Conservation (phyloP, 306 rosid species). For the Psophocarpus tetragonolobus region DNA sequence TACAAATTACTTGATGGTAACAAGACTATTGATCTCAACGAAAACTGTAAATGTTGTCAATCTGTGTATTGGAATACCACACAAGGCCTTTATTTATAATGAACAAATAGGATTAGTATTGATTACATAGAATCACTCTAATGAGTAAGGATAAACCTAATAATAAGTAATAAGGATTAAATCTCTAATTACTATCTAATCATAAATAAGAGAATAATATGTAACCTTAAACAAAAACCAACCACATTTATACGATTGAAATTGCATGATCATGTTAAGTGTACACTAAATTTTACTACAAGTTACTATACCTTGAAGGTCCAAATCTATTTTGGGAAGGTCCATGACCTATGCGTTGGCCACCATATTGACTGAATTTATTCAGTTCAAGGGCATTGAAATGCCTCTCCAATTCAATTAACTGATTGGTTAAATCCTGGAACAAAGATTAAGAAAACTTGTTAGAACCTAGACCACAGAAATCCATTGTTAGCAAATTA, state of each 20-base stretch:
- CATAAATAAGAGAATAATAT: too few relatives aligned
- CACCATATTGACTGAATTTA: slow-evolving; percentile 68
- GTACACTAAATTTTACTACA: slow-evolving; percentile 21
- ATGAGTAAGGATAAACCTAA: too few relatives aligned
- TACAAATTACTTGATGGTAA: neutral
- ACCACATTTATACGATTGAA: slow-evolving; percentile 26
- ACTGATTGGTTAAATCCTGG: slow-evolving; percentile 77
- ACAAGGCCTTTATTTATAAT: too few relatives aligned
- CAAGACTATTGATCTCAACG: neutral
- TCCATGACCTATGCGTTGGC: slow-evolving; percentile 45
- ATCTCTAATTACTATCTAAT: too few relatives aligned
- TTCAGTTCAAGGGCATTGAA: slow-evolving; percentile 79
- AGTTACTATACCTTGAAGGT: slow-evolving; percentile 65
- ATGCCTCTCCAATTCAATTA: slow-evolving; percentile 91
- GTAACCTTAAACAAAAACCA: too few relatives aligned
- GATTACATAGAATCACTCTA: too few relatives aligned
- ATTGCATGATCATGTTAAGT: slow-evolving; percentile 18
- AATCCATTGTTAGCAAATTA: slow-evolving; percentile 21
- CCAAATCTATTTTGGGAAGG: slow-evolving; percentile 59
- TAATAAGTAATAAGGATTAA: too few relatives aligned
- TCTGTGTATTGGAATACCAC: too few relatives aligned
- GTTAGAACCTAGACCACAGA: slow-evolving; percentile 15
- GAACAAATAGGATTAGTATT: too few relatives aligned
- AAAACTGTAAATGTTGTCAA: too few relatives aligned
- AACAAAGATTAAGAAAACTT: slow-evolving; percentile 24